These are phyloP conservation scores for Thelephora terrestris DNA, from an alignment of 1,284 basidiomycete species.

Conservation along the genomic window DNA sequence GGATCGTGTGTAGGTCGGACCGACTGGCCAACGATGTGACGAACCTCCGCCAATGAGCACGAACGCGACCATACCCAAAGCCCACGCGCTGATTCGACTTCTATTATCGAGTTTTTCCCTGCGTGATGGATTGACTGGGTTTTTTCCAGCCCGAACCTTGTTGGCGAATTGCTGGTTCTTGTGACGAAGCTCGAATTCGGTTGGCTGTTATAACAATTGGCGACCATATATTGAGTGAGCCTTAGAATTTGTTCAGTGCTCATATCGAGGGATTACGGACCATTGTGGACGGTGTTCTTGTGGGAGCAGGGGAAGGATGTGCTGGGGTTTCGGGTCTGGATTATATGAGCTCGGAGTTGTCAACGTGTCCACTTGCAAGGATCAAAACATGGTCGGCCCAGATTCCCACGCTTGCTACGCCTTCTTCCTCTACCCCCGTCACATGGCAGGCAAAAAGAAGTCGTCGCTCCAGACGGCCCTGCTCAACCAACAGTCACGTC, in stretches of 20 bases:
- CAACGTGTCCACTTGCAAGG: background rate
- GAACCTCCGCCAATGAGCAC: conserved; percentile 68
- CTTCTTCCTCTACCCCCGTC: background rate
- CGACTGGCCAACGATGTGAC: conserved; percentile 16
- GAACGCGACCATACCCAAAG: conserved; percentile 56
- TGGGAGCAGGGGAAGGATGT: conserved; percentile 13
- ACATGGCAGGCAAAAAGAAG: conserved; percentile 37
- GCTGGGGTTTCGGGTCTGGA: conserved; percentile 1
- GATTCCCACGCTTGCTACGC: background rate
- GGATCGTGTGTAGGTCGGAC: conserved; percentile 5
- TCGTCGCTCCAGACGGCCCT: conserved; percentile 49
- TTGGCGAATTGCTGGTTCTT: conserved; percentile 70
- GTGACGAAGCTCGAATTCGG: conserved; percentile 70
- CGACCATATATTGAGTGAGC: conserved; percentile 2
- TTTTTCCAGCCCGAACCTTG: conserved; percentile 62
- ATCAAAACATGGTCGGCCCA: background rate
- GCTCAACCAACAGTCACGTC: conserved; percentile 53
- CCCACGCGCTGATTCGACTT: conserved; percentile 64
- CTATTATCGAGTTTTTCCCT: conserved; percentile 59
- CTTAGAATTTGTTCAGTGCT: background rate
- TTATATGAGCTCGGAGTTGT: background rate
- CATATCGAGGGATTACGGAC: conserved; percentile 13
- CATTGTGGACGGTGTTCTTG: conserved; percentile 18
- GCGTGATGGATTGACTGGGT: conserved; percentile 58
- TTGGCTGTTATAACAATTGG: conserved; percentile 23